phyloP scores from a whole-genome alignment of 257 asterid species.

The Cruciata laevipes region DNA sequence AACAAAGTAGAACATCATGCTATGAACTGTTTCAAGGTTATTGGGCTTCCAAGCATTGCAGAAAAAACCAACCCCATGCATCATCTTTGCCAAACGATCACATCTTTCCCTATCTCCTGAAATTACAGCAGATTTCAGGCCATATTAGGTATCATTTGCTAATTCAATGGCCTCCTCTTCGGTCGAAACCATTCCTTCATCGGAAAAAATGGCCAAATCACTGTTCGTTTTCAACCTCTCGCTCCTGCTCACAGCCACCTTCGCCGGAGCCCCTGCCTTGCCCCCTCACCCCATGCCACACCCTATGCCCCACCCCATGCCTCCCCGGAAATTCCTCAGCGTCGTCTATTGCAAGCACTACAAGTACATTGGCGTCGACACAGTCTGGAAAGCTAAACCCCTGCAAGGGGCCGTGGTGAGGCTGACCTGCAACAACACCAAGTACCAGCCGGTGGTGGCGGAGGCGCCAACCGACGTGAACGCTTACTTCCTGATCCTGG shows the following conservation, averaged over 20 bases:
- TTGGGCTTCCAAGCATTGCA: too few relatives aligned
- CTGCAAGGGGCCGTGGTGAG: neutral
- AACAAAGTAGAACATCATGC: too few relatives aligned
- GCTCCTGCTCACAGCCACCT: neutral
- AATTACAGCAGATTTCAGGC: too few relatives aligned
- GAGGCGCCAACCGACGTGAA: neutral
- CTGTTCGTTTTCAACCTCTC: neutral
- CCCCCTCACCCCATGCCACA: neutral
- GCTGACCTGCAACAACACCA: neutral
- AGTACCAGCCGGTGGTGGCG: neutral
- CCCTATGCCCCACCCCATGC: neutral
- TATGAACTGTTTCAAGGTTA: too few relatives aligned
- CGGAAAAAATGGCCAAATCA: too few relatives aligned
- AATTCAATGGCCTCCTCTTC: too few relatives aligned
- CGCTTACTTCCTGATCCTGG: neutral
- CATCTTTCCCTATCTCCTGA: too few relatives aligned
- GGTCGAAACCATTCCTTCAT: too few relatives aligned
- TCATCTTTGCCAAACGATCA: too few relatives aligned
- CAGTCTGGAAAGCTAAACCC: neutral
- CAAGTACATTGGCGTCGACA: neutral
- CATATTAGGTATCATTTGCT: too few relatives aligned
- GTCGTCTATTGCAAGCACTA: neutral
- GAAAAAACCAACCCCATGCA: too few relatives aligned
- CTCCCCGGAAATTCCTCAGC: neutral
- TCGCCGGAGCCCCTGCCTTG: neutral